Evolutionary conservation across 495 filamentous ascomycete species (phyloP).

Genomic region (Gamarada debralockiae): DNA sequence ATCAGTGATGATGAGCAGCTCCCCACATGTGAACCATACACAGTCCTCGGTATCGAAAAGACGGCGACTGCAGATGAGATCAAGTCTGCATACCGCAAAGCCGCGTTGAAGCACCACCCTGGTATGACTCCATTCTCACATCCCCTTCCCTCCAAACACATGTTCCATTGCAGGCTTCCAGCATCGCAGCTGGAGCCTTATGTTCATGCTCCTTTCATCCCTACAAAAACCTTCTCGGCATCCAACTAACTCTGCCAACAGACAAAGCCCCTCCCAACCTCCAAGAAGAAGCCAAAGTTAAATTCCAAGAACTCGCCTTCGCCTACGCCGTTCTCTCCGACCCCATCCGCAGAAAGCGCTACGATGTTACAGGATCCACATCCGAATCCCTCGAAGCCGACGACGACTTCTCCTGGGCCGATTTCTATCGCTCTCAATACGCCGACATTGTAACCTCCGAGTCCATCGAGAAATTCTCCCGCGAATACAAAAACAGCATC

Average conservation of each 20-base stretch:
- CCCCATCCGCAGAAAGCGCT: conserved; percentile 67
- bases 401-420: conserved; percentile 82
- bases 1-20: conserved; percentile 19
- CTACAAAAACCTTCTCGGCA: background rate
- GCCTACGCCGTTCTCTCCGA: conserved; percentile 92
- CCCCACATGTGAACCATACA: conserved; percentile 71
- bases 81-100: conserved; percentile 81
- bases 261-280: conserved; percentile 69
- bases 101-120: conserved; percentile 85
- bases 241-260: conserved; percentile 24
- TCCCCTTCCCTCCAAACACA: conserved; percentile 59
- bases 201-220: background rate
- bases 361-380: conserved; percentile 85
- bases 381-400: conserved; percentile 66
- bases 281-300: conserved; percentile 64
- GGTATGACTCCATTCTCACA: conserved; percentile 49
- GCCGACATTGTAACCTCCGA: conserved; percentile 63
- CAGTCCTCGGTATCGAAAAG: conserved; percentile 64
- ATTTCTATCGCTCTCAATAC: conserved; percentile 83
- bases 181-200: conserved; percentile 9
- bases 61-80: conserved; percentile 68
- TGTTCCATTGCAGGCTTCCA: no score
- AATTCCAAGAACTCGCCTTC: conserved; percentile 88
- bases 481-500: conserved; percentile 78
- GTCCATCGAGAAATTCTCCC: conserved; percentile 66